Evolutionary conservation across 179 eudicot genomes (phyloP), one percentile per base, ranked within the genome.

Genomic region (Spergularia azorica): DNA sequence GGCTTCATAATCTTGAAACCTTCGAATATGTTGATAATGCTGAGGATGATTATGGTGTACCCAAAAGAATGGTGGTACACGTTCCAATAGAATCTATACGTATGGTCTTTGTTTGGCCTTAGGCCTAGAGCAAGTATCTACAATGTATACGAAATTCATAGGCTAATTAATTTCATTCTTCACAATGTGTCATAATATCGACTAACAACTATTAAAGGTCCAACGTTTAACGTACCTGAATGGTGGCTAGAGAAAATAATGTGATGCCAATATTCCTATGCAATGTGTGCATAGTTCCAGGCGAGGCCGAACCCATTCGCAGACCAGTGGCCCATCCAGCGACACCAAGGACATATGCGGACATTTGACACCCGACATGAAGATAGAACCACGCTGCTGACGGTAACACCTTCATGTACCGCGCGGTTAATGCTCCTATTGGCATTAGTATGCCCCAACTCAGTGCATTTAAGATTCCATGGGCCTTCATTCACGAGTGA

Each of bases 71-170:
- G 89, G 77, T 91, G 96, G 88, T 88, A 91, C 36, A 82, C 62
- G 80, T 87, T 89, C 96, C 96, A 91, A 83, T 75, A 86, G 18
- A 76, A 9, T 75, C 92, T 85, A 85, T 80, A 81, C 62, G 86
- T 87, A 88, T 87, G 87, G 10, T 89, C 96, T 67, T 80, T 89
- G 8, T 89, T 83, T 6, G 93, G 91, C 83, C 96, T 87, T 18
- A 87, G 70, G 39, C 87, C 72, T 61, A 89, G 63, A 14, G 93
- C 91, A 58, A 77, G 63, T 26, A 82, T 86, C 95, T 90, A 38
- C 38, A 58, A 68, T 15, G 43, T 51, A 17, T 41, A 11, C 17
- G 20, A 7, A 66, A 43, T 66, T 17, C 36, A 18, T 36, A 36
- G 39, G 39, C 39, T 46, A 46, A 7, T 46, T 46, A 46, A 10